These are phyloP conservation scores for Sporopachydermia cereana DNA, from an alignment of 1,139 yeast genomes.

Conservation along the genomic window DNA sequence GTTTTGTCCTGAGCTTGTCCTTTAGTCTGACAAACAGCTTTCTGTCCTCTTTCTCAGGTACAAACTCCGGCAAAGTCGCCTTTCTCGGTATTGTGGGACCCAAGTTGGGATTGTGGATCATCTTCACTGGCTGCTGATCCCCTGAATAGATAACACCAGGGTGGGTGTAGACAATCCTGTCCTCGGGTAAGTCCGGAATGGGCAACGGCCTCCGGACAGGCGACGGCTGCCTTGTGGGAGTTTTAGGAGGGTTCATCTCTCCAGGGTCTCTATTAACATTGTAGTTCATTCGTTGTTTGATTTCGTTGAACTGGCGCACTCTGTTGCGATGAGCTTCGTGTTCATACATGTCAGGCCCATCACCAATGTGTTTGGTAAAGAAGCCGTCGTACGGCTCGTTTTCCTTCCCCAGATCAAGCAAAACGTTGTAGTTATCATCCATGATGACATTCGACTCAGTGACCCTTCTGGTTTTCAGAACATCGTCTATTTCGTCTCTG, in stretches of 20 bases:
- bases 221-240: not conserved
- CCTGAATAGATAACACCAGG: conserved; percentile 4
- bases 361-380: not conserved
- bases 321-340: not conserved
- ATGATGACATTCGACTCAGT: conserved; percentile 2
- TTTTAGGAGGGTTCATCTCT: no score
- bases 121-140: no score
- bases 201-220: not conserved
- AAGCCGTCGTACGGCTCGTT: not conserved
- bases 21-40: no score
- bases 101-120: no score
- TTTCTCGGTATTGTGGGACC: no score
- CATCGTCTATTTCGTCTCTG: not conserved
- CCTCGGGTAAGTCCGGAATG: not conserved
- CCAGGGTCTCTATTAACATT: not conserved
- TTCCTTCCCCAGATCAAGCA: not conserved
- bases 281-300: not conserved
- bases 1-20: no score
- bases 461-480: not conserved
- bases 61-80: no score
- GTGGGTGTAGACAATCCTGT: not conserved
- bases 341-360: not conserved
- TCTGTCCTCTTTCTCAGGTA: no score
- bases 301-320: not conserved
- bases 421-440: not conserved